Evolutionary conservation across 108 stramenopile genomes (phyloP), one percentile per base, ranked within the genome.

Genomic region (Seminavis robusta): DNA sequence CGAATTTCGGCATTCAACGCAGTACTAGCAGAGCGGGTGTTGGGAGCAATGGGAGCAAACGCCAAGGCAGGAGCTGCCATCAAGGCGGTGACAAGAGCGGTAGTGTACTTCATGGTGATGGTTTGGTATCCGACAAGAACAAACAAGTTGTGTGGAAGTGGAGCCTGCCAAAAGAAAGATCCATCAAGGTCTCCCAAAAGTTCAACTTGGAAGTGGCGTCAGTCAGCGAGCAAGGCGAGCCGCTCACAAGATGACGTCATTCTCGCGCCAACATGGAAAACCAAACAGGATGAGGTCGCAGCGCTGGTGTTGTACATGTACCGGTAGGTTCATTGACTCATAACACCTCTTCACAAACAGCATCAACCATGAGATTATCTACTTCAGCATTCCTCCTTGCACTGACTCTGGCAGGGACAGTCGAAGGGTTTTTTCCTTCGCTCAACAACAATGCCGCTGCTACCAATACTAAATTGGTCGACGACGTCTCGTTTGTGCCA

Each of bases 1-100:
- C 90, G 80, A 47, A 91, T 91, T 51, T 95, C 77, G 39, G 81
- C 88, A n/a, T 57, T 47, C 46, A 80, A 50, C 3, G 59, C 29
- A 19, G 46, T 51, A 2, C 6, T 10, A 15, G 25, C 9, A 39
- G 21, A 25, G 59, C 24, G 49, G 17, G 41, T 1, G 38, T 52
- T 17, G 23, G 69, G 19, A 26, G 11, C 16, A 45, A 43, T 23
- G 2, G 27, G 17, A 19, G 61, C 61, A 37, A 23, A 17, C 20
- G 19, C 45, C 17, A 19, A 19, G 45, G 58, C 17, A 26, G 58
- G 11, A 19, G 21, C 45, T 5, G 17, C 7, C n/a, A 59, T 23
- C 5, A 16, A 6, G 45, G 45, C 19, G 36, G 13, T 37, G 13
- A 13, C 10, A 41, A 41, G 26, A 24, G 53, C 33, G 3, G 51